These are phyloP conservation scores for Globisporangium parvum DNA, from an alignment of 352 stramenopile species.

Conservation along the genomic window DNA sequence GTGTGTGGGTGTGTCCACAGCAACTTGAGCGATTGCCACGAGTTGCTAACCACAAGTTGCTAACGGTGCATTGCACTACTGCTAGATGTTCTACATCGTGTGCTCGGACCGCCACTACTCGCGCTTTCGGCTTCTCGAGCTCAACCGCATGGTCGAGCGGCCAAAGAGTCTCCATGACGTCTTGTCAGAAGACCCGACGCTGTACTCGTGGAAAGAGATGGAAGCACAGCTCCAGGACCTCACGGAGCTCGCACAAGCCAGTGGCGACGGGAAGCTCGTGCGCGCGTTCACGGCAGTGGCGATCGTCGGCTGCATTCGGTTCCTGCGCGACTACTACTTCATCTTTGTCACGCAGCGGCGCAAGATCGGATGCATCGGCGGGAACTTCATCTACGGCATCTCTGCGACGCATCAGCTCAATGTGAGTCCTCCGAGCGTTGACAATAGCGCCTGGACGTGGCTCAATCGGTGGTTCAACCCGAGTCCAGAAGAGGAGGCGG, in stretches of 20 bases:
- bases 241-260: conserved; percentile 34
- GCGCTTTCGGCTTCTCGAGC: conserved; percentile 63
- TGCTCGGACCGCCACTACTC: conserved; percentile 84
- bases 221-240: conserved; percentile 67
- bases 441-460: conserved; percentile 54
- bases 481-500: conserved; percentile 74
- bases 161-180: conserved; percentile 50
- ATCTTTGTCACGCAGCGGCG: conserved; percentile 96
- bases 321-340: conserved; percentile 98
- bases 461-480: conserved; percentile 83
- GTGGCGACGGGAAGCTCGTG: conserved; percentile 34
- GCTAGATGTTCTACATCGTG: conserved; percentile 60
- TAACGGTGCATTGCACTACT: background rate
- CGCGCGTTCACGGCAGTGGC: conserved; percentile 91
- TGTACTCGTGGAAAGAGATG: conserved; percentile 81
- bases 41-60: background rate
- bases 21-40: too few species aligned
- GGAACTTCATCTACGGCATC: conserved; percentile 97
- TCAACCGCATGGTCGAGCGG: conserved; percentile 63
- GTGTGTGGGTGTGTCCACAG: too few species aligned
- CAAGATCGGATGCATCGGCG: conserved; percentile 96
- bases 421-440: conserved; percentile 51
- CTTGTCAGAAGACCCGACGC: conserved; percentile 49
- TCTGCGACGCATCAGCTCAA: conserved; percentile 90
- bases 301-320: conserved; percentile 97